A percentile compares a stretch with the other conserved stretches of the same genome.
These are phyloP conservation scores for Backusella psychrophila DNA, from an alignment of 192 early-diverging fungal genomes.

Conservation along the genomic window DNA sequence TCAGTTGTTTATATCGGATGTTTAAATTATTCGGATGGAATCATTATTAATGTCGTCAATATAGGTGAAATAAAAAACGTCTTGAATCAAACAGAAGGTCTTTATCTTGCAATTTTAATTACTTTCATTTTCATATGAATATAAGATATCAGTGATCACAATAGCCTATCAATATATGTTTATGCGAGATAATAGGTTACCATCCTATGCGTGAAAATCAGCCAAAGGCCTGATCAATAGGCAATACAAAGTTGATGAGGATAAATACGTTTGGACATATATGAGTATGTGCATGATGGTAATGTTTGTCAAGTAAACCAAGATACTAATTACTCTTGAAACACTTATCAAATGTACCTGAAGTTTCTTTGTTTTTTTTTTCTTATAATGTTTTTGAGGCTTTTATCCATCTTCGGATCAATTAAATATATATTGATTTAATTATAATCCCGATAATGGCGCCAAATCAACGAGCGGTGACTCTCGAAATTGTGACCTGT, in stretches of 20 bases:
- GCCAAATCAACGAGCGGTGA: neutral
- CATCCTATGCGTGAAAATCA: neutral
- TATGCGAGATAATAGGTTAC: neutral
- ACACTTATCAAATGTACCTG: neutral
- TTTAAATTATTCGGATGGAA: neutral
- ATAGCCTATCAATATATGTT: neutral
- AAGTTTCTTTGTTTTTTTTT: neutral
- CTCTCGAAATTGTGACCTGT: conserved; percentile 3
- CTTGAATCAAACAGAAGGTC: too few species aligned
- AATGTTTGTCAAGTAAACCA: neutral
- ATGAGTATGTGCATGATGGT: neutral
- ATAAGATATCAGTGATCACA: neutral
- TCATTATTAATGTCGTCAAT: too few species aligned
- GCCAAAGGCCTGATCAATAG: neutral
- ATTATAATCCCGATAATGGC: neutral
- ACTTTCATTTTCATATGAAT: neutral
- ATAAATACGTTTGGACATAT: neutral
- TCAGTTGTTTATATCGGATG: neutral
- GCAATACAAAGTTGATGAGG: neutral
- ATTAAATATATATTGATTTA: neutral
- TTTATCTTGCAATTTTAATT: neutral
- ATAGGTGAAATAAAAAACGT: too few species aligned
- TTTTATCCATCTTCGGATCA: conserved; percentile 2
- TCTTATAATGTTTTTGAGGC: neutral
- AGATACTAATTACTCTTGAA: neutral